phyloP scores from a whole-genome alignment of 495 filamentous ascomycete genomes.

The Articulospora tetracladia region DNA sequence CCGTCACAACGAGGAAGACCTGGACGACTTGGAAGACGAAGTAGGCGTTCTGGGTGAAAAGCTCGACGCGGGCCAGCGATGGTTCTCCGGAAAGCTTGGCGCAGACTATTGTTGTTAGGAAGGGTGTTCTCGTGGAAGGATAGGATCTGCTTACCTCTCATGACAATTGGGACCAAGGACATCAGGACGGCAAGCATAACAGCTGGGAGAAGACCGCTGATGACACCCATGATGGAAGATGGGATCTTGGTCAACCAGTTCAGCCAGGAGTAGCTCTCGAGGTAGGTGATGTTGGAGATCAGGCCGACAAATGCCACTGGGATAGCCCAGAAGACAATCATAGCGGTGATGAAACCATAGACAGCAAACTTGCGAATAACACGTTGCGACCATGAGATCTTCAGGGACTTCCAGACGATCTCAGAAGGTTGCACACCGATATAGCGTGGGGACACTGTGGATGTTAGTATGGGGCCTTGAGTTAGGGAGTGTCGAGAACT shows the following conservation, averaged over 20 bases:
- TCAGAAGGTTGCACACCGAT: slow-evolving; percentile 83
- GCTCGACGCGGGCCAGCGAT: slow-evolving; percentile 72
- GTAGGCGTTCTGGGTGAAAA: slow-evolving; percentile 87
- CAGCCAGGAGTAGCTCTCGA: slow-evolving; percentile 65
- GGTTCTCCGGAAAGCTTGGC: slow-evolving; percentile 77
- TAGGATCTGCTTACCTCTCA: slow-evolving; percentile 39
- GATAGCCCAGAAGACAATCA: slow-evolving; percentile 96
- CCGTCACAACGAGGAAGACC: slow-evolving; percentile 84
- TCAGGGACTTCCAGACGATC: slow-evolving; percentile 84
- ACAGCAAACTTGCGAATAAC: slow-evolving; percentile 69
- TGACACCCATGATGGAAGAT: slow-evolving; percentile 64
- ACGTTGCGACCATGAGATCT: slow-evolving; percentile 84
- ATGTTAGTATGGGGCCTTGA: not conserved
- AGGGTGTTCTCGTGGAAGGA: slow-evolving; percentile 18
- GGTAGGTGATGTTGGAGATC: slow-evolving; percentile 77
- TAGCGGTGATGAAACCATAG: slow-evolving; percentile 62
- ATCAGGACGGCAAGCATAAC: slow-evolving; percentile 82
- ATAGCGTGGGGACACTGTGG: slow-evolving; percentile 70
- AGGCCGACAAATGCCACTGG: slow-evolving; percentile 82
- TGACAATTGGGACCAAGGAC: slow-evolving; percentile 82
- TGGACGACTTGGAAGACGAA: slow-evolving; percentile 95
- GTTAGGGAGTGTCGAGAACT: not conserved
- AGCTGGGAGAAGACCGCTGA: slow-evolving; percentile 80
- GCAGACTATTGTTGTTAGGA: slow-evolving; percentile 42
- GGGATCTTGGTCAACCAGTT: slow-evolving; percentile 74